Conservation (phyloP, 345 rosid genomes). For the Cardamine occulta region DNA sequence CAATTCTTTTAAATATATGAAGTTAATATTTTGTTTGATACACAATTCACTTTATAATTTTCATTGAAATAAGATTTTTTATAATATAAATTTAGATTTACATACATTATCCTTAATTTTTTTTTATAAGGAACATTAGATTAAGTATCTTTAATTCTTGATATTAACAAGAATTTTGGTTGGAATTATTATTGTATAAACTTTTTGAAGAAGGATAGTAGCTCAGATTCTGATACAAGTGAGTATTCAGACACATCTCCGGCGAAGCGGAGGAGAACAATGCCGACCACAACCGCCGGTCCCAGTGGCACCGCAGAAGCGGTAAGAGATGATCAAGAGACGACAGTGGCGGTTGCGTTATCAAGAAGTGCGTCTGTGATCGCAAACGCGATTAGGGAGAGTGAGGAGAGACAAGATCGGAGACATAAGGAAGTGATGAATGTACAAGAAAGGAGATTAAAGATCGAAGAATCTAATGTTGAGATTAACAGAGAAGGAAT, state of each 20-base stretch:
- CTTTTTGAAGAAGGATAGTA: conserved; percentile 51
- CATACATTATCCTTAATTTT: background rate
- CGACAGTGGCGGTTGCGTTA: conserved; percentile 64
- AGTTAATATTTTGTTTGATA: background rate
- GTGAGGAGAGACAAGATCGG: conserved; percentile 70
- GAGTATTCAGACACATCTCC: conserved; percentile 77
- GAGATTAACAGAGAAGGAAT: conserved; percentile 67
- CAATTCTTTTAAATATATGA: background rate
- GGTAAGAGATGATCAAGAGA: conserved; percentile 33
- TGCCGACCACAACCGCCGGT: conserved; percentile 39
- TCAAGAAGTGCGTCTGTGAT: conserved; percentile 73
- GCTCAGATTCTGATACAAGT: conserved; percentile 80
- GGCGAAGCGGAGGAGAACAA: conserved; percentile 62
- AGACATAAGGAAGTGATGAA: conserved; percentile 72
- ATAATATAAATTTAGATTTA: background rate
- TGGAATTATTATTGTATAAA: conserved; percentile 10
- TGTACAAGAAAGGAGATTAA: conserved; percentile 67
- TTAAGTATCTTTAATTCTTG: background rate
- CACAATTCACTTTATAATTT: background rate
- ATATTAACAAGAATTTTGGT: conserved; percentile 24
- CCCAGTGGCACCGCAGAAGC: conserved; percentile 18
- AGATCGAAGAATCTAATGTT: conserved; percentile 68
- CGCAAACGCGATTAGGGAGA: conserved; percentile 72
- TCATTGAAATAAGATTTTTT: background rate
- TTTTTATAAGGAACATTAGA: no score